Evolutionary conservation across 306 rosid species (phyloP).

Genomic region (Cucumis sativus): DNA sequence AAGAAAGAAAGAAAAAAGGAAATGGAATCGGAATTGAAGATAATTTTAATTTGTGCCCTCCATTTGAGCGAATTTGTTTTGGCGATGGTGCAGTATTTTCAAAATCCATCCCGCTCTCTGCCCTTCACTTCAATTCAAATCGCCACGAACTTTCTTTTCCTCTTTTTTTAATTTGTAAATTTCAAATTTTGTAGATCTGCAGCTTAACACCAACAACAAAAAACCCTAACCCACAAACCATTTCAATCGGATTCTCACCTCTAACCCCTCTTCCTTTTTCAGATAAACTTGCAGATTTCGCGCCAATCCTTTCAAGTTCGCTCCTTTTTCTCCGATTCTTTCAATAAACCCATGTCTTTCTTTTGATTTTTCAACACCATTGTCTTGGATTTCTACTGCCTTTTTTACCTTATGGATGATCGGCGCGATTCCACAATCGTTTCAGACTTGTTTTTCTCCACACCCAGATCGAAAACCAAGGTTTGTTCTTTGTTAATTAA

Average conservation of each 20-base stretch:
- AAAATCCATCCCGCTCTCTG: slow-evolving; percentile 6
- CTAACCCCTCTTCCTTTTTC: slow-evolving; percentile 1
- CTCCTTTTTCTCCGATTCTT: neutral
- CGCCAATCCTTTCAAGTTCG: neutral
- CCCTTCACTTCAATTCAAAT: slow-evolving; percentile 1
- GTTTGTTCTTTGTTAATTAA: neutral
- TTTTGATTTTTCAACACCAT: neutral
- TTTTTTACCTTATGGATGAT: slow-evolving; percentile 3
- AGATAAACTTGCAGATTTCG: neutral
- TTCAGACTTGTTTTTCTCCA: neutral
- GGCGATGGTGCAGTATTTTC: neutral
- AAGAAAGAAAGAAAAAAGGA: too few species aligned
- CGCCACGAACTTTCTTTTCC: neutral
- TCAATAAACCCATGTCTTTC: neutral
- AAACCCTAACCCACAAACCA: neutral
- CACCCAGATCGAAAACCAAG: slow-evolving; percentile 2
- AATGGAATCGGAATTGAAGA: neutral
- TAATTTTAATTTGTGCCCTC: neutral
- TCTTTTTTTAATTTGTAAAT: neutral
- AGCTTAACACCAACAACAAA: neutral
- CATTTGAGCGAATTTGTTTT: neutral
- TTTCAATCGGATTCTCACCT: neutral
- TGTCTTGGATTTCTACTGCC: neutral
- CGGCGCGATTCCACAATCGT: slow-evolving; percentile 1
- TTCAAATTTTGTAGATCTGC: neutral